Evolutionary conservation across 2,329 filamentous ascomycete species (phyloP).

Genomic region (Aspergillus japonicus): DNA sequence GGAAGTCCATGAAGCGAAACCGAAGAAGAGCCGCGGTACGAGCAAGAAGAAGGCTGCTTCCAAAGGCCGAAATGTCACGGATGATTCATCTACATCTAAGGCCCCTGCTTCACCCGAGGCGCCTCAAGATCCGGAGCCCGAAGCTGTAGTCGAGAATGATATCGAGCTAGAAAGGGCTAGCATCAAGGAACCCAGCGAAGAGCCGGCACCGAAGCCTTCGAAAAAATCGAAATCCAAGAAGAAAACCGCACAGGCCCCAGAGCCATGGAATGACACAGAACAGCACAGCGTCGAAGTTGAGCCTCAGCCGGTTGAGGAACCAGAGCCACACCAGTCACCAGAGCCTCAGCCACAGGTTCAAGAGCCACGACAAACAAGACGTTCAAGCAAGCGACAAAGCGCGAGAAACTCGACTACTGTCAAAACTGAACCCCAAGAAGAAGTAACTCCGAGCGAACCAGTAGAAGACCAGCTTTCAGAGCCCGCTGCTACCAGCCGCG

Average conservation of each 20-base stretch:
- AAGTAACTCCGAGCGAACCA: neutral
- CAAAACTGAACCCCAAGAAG: neutral
- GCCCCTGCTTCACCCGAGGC: constrained; percentile 19
- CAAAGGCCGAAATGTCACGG: constrained; percentile 52
- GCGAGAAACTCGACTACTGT: constrained; percentile 5
- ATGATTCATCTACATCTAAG: constrained; percentile 47
- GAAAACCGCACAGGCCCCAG: constrained; percentile 25
- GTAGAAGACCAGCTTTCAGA: constrained; percentile 4
- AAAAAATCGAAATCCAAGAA: constrained; percentile 33
- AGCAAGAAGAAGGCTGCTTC: constrained; percentile 41
- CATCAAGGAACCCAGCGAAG: constrained; percentile 47
- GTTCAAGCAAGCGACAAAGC: constrained; percentile 9
- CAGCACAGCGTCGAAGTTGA: constrained; percentile 14
- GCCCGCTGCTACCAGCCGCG: constrained; percentile 9
- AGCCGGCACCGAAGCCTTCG: constrained; percentile 19
- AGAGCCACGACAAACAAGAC: constrained; percentile 1
- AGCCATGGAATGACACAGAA: constrained; percentile 8
- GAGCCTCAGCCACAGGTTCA: constrained; percentile 1
- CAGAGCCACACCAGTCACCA: constrained; percentile 4
- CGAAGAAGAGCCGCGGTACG: constrained; percentile 48
- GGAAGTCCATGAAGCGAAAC: constrained; percentile 22
- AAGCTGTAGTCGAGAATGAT: constrained; percentile 64
- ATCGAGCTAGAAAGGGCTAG: constrained; percentile 55
- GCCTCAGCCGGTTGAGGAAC: constrained; percentile 6
- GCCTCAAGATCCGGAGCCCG: constrained; percentile 64